Evolutionary conservation across 1,284 basidiomycete species (phyloP), one percentile per base, ranked within the genome.

Genomic region (Clitocybe nebularis): DNA sequence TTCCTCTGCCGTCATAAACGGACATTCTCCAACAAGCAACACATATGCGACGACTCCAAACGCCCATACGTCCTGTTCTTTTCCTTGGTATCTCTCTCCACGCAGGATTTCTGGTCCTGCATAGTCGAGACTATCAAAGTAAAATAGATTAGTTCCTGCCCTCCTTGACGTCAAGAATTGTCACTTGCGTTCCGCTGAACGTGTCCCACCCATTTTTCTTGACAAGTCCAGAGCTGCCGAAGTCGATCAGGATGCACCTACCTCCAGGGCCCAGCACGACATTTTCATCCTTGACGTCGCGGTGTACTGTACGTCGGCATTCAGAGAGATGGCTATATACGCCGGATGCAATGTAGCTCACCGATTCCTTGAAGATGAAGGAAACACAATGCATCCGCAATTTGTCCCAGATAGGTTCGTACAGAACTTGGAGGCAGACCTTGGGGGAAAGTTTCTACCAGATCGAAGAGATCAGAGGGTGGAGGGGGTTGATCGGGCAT

Each of bases 221-320:
- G 39, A 93, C 81, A 44, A 94, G 75, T 21, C 93, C 93, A 17
- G 92, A 93, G 55, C 93, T 90, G 52, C 93, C 93, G 63, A 97
- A 97, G 62, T 99, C 95, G 62, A 99, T 99, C 52, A 99, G 67
- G 63, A 98, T 89, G 57, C 89, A 93, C 57, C 81, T 75, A 24
- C 82, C 86, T 47, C 73, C 64, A 32, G 77, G 73, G 4, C 85
- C 87, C 35, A 90, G 72, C 21, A 90, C 82, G 26, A 99, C 93
- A 61, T 99, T 99, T 66, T 99, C 95, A 58, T 99, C 95, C 67
- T 99, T 99, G 66, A 99, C 84, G 60, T 99, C 96, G 47, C 95
- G 90, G 67, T 99, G 95, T 5, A 99, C 94, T 81, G 75, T 13
- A 37, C 34, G 30, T 41, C 24, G 30, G 24, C 16, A 43, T 11